These are phyloP conservation scores for Saxispiralis lemnorum DNA, from an alignment of 495 filamentous ascomycete species.

Conservation along the genomic window DNA sequence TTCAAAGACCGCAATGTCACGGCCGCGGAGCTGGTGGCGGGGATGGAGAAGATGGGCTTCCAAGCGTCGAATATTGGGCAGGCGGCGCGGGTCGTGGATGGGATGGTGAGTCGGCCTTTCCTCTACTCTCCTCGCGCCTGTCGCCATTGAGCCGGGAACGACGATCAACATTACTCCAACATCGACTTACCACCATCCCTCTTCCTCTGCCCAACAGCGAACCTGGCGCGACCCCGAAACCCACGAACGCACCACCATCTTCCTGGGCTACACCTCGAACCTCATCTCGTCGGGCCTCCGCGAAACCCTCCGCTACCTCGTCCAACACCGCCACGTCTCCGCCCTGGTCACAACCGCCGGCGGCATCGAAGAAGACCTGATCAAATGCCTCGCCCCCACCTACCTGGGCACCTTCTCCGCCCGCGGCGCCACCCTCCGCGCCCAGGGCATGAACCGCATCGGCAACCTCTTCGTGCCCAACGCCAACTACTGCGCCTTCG, in stretches of 20 bases:
- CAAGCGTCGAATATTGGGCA: slow-evolving; percentile 75
- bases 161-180: not conserved
- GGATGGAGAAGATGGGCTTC: slow-evolving; percentile 77
- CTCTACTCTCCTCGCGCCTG: not conserved
- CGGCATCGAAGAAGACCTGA: slow-evolving; percentile 93
- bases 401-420: slow-evolving; percentile 76
- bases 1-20: slow-evolving; percentile 59
- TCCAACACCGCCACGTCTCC: slow-evolving; percentile 76
- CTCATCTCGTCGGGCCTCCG: slow-evolving; percentile 88
- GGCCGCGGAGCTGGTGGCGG: slow-evolving; percentile 62
- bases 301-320: slow-evolving; percentile 78
- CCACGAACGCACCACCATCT: slow-evolving; percentile 64
- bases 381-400: slow-evolving; percentile 89
- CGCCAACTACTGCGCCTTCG: slow-evolving; percentile 87
- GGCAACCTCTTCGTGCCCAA: slow-evolving; percentile 95
- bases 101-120: slow-evolving; percentile 51
- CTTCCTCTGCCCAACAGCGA: no score
- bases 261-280: slow-evolving; percentile 92
- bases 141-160: not conserved
- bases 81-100: slow-evolving; percentile 72
- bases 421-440: slow-evolving; percentile 53
- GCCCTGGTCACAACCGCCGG: slow-evolving; percentile 89
- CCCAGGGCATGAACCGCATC: slow-evolving; percentile 80
- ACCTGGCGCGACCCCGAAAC: slow-evolving; percentile 59
- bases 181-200: not conserved